A percentile compares a stretch with the other conserved stretches of the same genome.
Evolutionary conservation across 768 basidiomycete species (phyloP).

Genomic region (Crassisporium funariophilum): DNA sequence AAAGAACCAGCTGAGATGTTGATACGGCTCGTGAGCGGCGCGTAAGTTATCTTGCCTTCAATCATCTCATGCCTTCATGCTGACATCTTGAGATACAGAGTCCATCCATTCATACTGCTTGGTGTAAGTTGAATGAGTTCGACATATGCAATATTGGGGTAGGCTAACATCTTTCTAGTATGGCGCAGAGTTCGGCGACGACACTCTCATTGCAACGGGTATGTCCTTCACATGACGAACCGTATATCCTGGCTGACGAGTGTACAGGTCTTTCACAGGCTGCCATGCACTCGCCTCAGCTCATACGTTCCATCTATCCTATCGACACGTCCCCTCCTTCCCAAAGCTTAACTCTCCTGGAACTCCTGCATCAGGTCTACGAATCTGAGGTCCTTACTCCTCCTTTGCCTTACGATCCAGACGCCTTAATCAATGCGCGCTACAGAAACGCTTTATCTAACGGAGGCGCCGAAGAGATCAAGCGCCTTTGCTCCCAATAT

Average conservation of each 20-base stretch:
- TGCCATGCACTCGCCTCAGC: conserved; percentile 38
- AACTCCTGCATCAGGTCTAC: conserved; percentile 52
- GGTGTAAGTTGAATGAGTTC: conserved; percentile 41
- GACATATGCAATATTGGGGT: background rate
- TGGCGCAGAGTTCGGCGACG: conserved; percentile 53
- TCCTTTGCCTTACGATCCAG: conserved; percentile 51
- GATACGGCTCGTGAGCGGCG: conserved; percentile 33
- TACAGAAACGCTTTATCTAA: conserved; percentile 33
- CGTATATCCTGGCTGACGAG: background rate
- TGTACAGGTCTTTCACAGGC: conserved; percentile 50
- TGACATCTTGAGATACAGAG: conserved; percentile 26
- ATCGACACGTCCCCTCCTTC: conserved; percentile 19
- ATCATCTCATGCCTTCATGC: background rate
- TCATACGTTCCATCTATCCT: conserved; percentile 34
- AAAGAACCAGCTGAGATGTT: conserved; percentile 37
- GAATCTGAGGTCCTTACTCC: conserved; percentile 51
- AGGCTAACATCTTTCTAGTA: conserved; percentile 37
- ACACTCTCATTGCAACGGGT: conserved; percentile 54
- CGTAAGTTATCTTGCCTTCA: conserved; percentile 27
- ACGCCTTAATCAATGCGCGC: conserved; percentile 41
- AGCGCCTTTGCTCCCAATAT: conserved; percentile 43
- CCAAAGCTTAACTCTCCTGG: conserved; percentile 44
- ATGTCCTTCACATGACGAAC: background rate
- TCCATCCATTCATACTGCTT: conserved; percentile 60
- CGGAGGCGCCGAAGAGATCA: conserved; percentile 47